phyloP scores from a whole-genome alignment of 148 eudicot genomes.

The Spergularia bocconei region DNA sequence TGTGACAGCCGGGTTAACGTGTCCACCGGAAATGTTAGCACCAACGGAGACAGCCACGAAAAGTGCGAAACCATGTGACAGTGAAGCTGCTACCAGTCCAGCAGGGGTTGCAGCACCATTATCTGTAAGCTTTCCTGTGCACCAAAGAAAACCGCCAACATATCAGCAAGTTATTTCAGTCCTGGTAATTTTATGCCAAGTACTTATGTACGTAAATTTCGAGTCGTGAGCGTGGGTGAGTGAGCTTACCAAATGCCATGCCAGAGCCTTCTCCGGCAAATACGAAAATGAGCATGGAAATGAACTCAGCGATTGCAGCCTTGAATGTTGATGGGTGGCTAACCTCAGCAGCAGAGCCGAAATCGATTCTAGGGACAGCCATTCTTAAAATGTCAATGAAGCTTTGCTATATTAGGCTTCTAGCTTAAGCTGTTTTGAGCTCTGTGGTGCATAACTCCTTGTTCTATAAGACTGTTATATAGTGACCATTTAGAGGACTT shows the following conservation, averaged over 20 bases:
- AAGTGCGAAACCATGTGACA: constrained; percentile 70
- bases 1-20: constrained; percentile 86
- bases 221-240: background rate
- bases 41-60: constrained; percentile 72
- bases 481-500: constrained; percentile 6
- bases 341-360: constrained; percentile 52
- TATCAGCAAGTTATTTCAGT: constrained; percentile 6
- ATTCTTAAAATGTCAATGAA: constrained; percentile 24
- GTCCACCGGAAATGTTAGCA: constrained; percentile 81
- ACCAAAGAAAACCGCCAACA: background rate
- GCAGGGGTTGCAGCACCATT: constrained; percentile 56
- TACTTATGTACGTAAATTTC: background rate
- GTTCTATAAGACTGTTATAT: constrained; percentile 27
- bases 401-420: background rate
- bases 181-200: background rate
- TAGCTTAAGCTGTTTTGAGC: constrained; percentile 16
- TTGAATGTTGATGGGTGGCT: constrained; percentile 51
- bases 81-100: constrained; percentile 60
- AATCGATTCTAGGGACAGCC: constrained; percentile 51
- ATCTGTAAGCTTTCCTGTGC: constrained; percentile 53
- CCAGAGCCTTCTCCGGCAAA: constrained; percentile 83
- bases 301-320: constrained; percentile 80
- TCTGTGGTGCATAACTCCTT: constrained; percentile 18
- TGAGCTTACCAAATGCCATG: constrained; percentile 71
- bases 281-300: constrained; percentile 75